A percentile compares a stretch with the other conserved stretches of the same genome.
phyloP scores from a whole-genome alignment of 352 stramenopile genomes.

The Pythium utonaiense region DNA sequence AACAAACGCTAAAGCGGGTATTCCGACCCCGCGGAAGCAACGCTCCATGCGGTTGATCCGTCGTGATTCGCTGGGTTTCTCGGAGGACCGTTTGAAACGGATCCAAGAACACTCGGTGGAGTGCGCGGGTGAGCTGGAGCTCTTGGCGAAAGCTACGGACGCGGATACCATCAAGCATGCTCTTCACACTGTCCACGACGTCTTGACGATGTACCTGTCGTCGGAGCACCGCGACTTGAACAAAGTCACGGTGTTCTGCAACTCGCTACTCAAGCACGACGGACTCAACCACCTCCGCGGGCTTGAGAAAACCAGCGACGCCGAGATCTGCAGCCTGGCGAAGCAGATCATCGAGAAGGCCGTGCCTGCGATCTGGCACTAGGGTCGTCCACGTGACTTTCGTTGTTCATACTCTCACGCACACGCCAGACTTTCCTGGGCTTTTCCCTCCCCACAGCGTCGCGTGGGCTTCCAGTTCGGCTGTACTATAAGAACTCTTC shows the following conservation, averaged over 20 bases:
- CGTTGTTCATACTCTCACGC: not conserved
- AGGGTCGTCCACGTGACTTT: not conserved
- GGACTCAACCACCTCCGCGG: slow-evolving; percentile 59
- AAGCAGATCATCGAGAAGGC: slow-evolving; percentile 82
- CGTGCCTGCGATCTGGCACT: slow-evolving; percentile 80
- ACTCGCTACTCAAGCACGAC: slow-evolving; percentile 71
- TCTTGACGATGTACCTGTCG: slow-evolving; percentile 67
- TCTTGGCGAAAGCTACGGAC: slow-evolving; percentile 28
- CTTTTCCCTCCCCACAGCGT: not conserved
- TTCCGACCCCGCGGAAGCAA: slow-evolving; percentile 4
- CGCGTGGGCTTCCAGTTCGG: not conserved
- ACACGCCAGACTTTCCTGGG: not conserved
- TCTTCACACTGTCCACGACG: slow-evolving; percentile 62
- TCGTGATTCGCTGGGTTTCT: slow-evolving; percentile 31
- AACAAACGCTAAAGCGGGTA: slow-evolving; percentile 23
- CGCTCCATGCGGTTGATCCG: slow-evolving; percentile 19
- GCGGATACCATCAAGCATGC: slow-evolving; percentile 32
- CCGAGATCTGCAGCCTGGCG: slow-evolving; percentile 50
- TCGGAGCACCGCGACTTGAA: slow-evolving; percentile 69
- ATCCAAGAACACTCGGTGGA: slow-evolving; percentile 59
- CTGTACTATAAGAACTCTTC: slow-evolving; percentile 16
- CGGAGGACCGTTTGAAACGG: slow-evolving; percentile 48
- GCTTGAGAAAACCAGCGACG: slow-evolving; percentile 47
- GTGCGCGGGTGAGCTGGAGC: slow-evolving; percentile 51
- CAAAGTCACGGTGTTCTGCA: slow-evolving; percentile 83